phyloP scores from a whole-genome alignment of 169 alveolate species.

The Plasmodium cynomolgi region DNA sequence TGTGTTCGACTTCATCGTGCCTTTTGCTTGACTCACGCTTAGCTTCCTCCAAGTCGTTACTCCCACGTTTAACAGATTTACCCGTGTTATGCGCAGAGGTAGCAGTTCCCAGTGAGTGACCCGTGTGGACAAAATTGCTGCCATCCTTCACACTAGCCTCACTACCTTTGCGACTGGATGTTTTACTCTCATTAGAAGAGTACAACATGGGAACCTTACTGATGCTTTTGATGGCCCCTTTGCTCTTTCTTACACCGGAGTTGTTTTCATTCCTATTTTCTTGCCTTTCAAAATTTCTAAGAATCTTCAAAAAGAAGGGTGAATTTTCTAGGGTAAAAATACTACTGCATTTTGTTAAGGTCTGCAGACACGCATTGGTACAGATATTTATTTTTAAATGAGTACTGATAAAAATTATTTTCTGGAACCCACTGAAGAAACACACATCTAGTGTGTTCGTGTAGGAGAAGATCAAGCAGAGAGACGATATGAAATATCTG shows the following conservation, averaged over 20 bases:
- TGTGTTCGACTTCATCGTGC: not conserved
- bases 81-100: not conserved
- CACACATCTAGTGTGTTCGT: conserved; percentile 60
- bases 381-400: conserved; percentile 60
- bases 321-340: conserved; percentile 70
- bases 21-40: not conserved
- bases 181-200: conserved; percentile 5
- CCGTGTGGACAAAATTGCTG: not conserved
- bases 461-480: conserved; percentile 68
- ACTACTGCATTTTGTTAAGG: conserved; percentile 75
- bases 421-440: conserved; percentile 67
- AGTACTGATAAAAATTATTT: conserved; percentile 66
- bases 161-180: not conserved
- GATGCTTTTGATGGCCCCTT: conserved; percentile 1
- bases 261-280: conserved; percentile 34
- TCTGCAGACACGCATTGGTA: conserved; percentile 54
- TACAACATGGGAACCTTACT: not conserved
- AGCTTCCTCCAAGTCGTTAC: not conserved
- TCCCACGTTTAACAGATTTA: not conserved
- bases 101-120: not conserved
- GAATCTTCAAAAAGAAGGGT: conserved; percentile 69
- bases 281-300: conserved; percentile 54
- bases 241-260: conserved; percentile 22
- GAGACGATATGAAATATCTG: conserved; percentile 66
- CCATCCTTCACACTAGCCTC: not conserved